Evolutionary conservation across 306 rosid genomes (phyloP), one percentile per base, ranked within the genome.

Genomic region (Hylodesmum podocarpum): DNA sequence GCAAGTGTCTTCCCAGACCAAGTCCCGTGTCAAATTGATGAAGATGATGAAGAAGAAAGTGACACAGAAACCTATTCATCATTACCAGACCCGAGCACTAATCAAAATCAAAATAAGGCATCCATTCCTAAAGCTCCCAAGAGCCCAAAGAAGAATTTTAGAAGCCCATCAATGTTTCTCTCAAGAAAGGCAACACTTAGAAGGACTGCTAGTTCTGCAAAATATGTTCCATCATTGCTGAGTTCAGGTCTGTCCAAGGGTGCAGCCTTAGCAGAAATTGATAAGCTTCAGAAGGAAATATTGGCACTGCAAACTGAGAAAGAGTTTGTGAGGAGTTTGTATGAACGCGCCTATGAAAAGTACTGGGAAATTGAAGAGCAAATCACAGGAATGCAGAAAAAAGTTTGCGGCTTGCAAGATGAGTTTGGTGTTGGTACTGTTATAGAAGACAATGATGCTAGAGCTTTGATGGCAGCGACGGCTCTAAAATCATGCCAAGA

Each of bases 321-420:
- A 85, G 99, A 96, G 85, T 96, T 96, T n/a, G 98, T 89, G n/a
- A 91, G 92, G 86, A 87, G 92, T 66, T 76, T 91, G 79, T 91
- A 88, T 4, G 97, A 92, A 12, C 86, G 86, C 3, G 87, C 90
- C 14, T 87, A 89, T 4, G 86, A 87, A 12, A 91, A 89, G 80
- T 89, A 87, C 54, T 92, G 94, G 97, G 91, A 88, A 18, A 87
- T 96, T 5, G 99, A 96, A 71, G 80, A 75, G 27, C 78, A 83
- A 63, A 89, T 92, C 73, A 77, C 84, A 2, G 85, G 29, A 24
- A 87, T 80, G 86, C 97, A 96, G 3, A 91, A 88, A 72, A 83
- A 72, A 53, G 96, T 93, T 28, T 28, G 87, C 53, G 70, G 62
- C 49, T 80, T 96, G 72, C 96, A 96, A 72, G 98, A 92, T 63